Conservation (phyloP, 495 filamentous ascomycete species). For the Tuber calosporum region DNA sequence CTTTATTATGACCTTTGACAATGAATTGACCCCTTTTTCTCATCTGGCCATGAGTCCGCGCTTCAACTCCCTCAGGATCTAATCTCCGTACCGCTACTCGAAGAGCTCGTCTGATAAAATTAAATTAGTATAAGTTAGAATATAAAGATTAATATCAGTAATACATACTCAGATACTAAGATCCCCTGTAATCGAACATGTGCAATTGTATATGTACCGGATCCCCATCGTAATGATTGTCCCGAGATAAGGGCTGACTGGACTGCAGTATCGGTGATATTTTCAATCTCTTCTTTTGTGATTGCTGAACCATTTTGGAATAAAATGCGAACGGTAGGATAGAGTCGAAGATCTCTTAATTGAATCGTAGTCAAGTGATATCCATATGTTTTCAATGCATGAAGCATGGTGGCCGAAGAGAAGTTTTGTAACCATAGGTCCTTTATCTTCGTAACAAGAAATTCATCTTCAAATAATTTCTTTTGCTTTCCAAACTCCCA, state of each 20-base stretch:
- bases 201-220: no score
- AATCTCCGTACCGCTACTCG: conserved; percentile 1
- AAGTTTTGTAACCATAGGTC: conserved; percentile 10
- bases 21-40: neutral
- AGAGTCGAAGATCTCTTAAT: neutral
- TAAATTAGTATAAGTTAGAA: neutral
- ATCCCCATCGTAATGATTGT: no score
- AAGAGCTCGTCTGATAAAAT: neutral
- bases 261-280: neutral
- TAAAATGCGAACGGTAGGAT: neutral
- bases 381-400: neutral
- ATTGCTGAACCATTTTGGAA: neutral
- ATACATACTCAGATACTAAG: conserved; percentile 2
- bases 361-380: neutral
- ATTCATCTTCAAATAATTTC: neutral
- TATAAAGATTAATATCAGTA: neutral
- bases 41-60: neutral
- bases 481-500: conserved; percentile 9
- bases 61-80: conserved; percentile 6
- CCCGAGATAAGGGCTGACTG: neutral
- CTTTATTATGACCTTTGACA: neutral
- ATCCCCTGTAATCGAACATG: neutral
- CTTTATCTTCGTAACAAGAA: neutral
- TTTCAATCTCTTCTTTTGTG: neutral
- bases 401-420: neutral